These are phyloP conservation scores for Salix viminalis DNA, from an alignment of 345 rosid species.

Conservation along the genomic window DNA sequence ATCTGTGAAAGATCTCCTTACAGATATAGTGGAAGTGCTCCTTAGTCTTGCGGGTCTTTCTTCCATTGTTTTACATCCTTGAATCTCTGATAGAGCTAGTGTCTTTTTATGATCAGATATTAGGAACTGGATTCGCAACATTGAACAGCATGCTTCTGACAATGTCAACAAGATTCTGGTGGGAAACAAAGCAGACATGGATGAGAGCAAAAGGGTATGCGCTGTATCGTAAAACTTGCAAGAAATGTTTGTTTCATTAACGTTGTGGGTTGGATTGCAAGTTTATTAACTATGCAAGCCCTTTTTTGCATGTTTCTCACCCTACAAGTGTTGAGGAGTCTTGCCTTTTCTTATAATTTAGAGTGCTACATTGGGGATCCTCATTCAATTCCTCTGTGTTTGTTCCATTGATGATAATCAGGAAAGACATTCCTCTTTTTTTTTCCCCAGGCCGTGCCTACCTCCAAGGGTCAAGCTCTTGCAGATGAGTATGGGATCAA, in stretches of 20 bases:
- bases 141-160: constrained; percentile 94
- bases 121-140: constrained; percentile 93
- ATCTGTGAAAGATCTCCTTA: background rate
- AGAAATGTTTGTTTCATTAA: background rate
- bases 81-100: constrained; percentile 13
- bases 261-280: background rate
- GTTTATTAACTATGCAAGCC: background rate
- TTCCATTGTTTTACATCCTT: background rate
- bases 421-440: background rate
- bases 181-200: constrained; percentile 99
- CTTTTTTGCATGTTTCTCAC: background rate
- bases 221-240: background rate
- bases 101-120: constrained; percentile 53
- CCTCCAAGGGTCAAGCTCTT: constrained; percentile 92
- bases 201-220: constrained; percentile 87
- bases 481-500: constrained; percentile 96
- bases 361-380: background rate
- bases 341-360: background rate
- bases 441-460: constrained; percentile 73
- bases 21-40: background rate
- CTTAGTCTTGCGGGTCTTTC: background rate
- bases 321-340: background rate
- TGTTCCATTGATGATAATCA: background rate
- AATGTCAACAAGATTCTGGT: constrained; percentile 87
- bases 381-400: background rate